A percentile compares a stretch with the other conserved stretches of the same genome.
These are phyloP conservation scores for Aureococcus anophagefferens DNA, from an alignment of 108 stramenopile species.

Conservation along the genomic window DNA sequence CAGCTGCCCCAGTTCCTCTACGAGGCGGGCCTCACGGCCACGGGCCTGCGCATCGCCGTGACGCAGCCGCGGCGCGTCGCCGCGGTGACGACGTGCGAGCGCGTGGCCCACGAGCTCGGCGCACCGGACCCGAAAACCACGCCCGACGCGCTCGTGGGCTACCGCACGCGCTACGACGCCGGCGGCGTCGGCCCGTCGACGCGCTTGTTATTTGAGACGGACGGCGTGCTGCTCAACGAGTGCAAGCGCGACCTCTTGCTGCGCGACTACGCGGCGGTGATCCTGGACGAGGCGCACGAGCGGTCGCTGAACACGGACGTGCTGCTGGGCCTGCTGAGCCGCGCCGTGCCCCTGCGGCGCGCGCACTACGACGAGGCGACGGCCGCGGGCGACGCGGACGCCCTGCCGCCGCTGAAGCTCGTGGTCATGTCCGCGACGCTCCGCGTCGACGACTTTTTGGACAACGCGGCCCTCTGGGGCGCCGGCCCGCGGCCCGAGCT, in stretches of 20 bases:
- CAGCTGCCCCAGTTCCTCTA: conserved; percentile 93
- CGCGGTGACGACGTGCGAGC: conserved; percentile 84
- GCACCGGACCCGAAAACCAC: conserved; percentile 11
- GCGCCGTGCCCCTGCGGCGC: conserved; percentile 67
- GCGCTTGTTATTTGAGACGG: conserved; percentile 94
- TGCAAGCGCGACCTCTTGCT: conserved; percentile 81
- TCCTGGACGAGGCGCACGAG: conserved; percentile 92
- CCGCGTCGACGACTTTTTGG: conserved; percentile 71
- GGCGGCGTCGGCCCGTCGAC: conserved; percentile 66
- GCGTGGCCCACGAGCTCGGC: conserved; percentile 93
- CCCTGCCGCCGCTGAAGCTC: conserved; percentile 74
- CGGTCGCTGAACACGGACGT: conserved; percentile 88
- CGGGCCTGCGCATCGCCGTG: conserved; percentile 57
- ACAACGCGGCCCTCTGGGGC: conserved; percentile 67
- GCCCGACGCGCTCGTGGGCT: conserved; percentile 58
- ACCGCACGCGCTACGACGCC: conserved; percentile 87
- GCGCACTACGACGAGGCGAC: conserved; percentile 50
- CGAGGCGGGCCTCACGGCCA: conserved; percentile 70
- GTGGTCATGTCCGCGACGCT: conserved; percentile 97
- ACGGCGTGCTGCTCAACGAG: conserved; percentile 91
- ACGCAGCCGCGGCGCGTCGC: conserved; percentile 93
- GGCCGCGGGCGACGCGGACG: conserved; percentile 1
- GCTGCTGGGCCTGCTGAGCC: conserved; percentile 80
- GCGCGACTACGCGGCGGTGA: conserved; percentile 74
- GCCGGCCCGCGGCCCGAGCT: conserved; percentile 38